A percentile compares a stretch with the other conserved stretches of the same genome.
Conservation (phyloP, 306 rosid genomes). For the Trifolium subterraneum region DNA sequence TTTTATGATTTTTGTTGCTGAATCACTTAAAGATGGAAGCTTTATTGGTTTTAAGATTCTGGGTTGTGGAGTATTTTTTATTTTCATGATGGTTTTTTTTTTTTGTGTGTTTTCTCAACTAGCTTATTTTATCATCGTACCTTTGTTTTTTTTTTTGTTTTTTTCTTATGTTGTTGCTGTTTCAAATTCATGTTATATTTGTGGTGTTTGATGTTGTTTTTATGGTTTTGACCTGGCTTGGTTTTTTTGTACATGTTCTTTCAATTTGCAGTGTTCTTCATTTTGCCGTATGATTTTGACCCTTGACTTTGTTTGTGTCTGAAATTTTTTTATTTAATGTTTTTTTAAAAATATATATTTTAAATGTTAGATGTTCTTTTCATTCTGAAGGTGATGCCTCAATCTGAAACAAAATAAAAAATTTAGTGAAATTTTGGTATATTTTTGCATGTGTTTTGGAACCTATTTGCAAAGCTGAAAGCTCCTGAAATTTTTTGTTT, state of each 20-base stretch:
- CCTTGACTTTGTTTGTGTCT: slow-evolving; percentile 38
- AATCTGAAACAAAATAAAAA: neutral
- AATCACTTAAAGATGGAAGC: slow-evolving; percentile 31
- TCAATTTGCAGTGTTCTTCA: slow-evolving; percentile 36
- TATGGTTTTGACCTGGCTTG: slow-evolving; percentile 43
- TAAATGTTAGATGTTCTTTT: neutral
- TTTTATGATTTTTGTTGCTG: slow-evolving; percentile 38
- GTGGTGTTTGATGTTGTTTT: slow-evolving; percentile 34
- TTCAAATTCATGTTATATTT: slow-evolving; percentile 28
- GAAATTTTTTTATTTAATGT: neutral
- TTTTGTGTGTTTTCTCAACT: slow-evolving; percentile 38
- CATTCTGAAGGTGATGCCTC: neutral
- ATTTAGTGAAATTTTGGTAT: slow-evolving; percentile 1
- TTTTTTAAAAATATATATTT: neutral
- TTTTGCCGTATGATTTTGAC: slow-evolving; percentile 35
- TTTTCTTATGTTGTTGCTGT: slow-evolving; percentile 31
- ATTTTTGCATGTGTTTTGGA: slow-evolving; percentile 25
- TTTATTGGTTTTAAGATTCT: slow-evolving; percentile 39
- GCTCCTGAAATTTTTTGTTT: slow-evolving; percentile 11
- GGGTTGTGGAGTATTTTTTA: slow-evolving; percentile 29
- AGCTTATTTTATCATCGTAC: slow-evolving; percentile 35
- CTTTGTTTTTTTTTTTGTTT: slow-evolving; percentile 18
- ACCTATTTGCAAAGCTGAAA: slow-evolving; percentile 4
- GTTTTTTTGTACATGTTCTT: slow-evolving; percentile 24
- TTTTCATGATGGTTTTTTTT: slow-evolving; percentile 41